phyloP scores from a whole-genome alignment of 306 rosid species.

The Neltuma alba region DNA sequence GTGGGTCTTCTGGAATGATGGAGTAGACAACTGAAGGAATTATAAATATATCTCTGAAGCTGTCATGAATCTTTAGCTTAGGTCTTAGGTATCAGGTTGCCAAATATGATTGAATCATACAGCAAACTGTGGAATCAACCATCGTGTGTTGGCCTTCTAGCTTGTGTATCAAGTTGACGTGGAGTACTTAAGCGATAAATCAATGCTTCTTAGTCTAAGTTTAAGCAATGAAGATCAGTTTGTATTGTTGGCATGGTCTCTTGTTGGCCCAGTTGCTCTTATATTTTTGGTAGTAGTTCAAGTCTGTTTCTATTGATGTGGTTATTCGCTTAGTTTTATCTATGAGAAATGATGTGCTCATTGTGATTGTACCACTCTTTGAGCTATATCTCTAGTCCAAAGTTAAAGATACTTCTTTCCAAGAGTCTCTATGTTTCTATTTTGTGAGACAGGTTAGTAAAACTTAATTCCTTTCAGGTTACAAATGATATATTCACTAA shows the following conservation, averaged over 20 bases:
- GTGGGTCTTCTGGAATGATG: too few relatives aligned
- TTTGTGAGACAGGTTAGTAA: not conserved
- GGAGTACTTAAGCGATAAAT: not conserved
- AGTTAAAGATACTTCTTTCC: not conserved
- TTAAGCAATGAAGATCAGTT: too few relatives aligned
- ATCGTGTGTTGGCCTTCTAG: not conserved
- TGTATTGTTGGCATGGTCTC: not conserved
- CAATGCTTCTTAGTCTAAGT: too few relatives aligned
- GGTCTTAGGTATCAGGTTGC: not conserved
- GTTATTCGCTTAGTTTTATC: not conserved
- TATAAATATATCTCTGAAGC: not conserved
- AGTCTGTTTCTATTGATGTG: not conserved
- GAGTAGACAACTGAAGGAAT: too few relatives aligned
- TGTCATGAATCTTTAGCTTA: not conserved
- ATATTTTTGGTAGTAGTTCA: not conserved
- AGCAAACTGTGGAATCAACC: not conserved
- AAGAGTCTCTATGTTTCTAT: not conserved
- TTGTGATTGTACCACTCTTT: conserved; percentile 3
- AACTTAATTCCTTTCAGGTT: conserved; percentile 49
- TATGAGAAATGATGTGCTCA: not conserved
- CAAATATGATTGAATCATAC: not conserved
- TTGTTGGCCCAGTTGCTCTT: not conserved
- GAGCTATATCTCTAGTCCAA: not conserved
- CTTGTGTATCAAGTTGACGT: not conserved
- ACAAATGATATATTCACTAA: conserved; percentile 98